Evolutionary conservation across 768 basidiomycete genomes (phyloP).

Genomic region (Podaxis carcinomalis): DNA sequence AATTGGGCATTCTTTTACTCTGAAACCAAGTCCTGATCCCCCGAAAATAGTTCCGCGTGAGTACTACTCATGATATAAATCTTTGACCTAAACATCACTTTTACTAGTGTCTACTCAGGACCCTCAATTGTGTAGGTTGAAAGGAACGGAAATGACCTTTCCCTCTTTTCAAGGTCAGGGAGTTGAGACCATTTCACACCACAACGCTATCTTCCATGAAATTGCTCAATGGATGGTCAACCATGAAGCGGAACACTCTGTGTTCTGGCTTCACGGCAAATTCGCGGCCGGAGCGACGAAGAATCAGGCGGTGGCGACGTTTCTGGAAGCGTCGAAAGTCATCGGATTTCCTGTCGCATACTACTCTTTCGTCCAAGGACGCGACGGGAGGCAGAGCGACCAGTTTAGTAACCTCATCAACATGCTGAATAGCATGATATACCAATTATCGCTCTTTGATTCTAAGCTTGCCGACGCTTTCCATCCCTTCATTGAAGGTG

Average conservation of each 20-base stretch:
- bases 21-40: not conserved
- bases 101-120: not conserved
- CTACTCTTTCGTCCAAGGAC: not conserved
- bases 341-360: not conserved
- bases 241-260: not conserved
- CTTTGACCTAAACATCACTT: not conserved
- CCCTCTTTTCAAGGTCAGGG: not conserved
- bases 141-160: not conserved
- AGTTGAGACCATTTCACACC: not conserved
- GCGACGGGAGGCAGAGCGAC: not conserved
- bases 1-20: not conserved
- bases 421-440: constrained; percentile 1
- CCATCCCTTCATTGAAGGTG: not conserved
- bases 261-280: constrained; percentile 1
- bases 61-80: not conserved
- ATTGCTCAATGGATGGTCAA: constrained; percentile 4
- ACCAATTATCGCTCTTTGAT: not conserved
- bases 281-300: not conserved
- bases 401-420: not conserved
- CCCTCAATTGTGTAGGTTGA: not conserved
- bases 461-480: not conserved
- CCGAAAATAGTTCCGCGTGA: not conserved
- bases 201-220: not conserved
- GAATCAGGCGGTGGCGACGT: not conserved
- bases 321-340: not conserved